A percentile compares a stretch with the other conserved stretches of the same genome.
These are phyloP conservation scores for Beauveria rudraprayagi DNA, from an alignment of 2,329 filamentous ascomycete species.

Conservation along the genomic window DNA sequence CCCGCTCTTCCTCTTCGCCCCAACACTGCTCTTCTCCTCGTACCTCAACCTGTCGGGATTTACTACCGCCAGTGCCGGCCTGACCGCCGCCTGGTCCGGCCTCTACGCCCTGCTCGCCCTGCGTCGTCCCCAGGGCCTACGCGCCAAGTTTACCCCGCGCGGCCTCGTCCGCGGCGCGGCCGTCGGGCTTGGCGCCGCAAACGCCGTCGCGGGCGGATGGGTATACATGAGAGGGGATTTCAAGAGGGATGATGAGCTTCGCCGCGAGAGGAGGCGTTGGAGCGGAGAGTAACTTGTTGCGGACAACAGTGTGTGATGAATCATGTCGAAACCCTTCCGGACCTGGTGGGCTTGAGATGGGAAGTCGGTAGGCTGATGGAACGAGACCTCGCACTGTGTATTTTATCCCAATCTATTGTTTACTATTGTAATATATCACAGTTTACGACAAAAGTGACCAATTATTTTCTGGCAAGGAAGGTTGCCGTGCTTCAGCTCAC, in stretches of 20 bases:
- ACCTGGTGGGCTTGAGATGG: not conserved
- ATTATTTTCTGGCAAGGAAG: not conserved
- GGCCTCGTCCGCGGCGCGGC: slow-evolving; percentile 44
- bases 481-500: no score
- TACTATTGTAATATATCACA: not conserved
- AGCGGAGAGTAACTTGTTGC: slow-evolving; percentile 18
- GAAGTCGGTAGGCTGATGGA: not conserved
- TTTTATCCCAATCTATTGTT: not conserved
- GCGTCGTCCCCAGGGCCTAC: slow-evolving; percentile 35
- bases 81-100: slow-evolving; percentile 48
- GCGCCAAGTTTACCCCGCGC: slow-evolving; percentile 36
- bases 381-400: not conserved
- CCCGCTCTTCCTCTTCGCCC: slow-evolving; percentile 44
- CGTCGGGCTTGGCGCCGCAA: slow-evolving; percentile 40
- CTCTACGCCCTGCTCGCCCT: slow-evolving; percentile 49
- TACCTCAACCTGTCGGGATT: slow-evolving; percentile 54
- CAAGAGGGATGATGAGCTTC: slow-evolving; percentile 39
- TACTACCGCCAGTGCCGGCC: slow-evolving; percentile 47
- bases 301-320: not conserved
- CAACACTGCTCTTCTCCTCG: slow-evolving; percentile 46
- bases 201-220: slow-evolving; percentile 41
- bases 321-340: not conserved
- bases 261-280: slow-evolving; percentile 45
- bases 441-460: not conserved
- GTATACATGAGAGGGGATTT: slow-evolving; percentile 45